Base-by-base conservation (phyloP, 2,329 filamentous ascomycete genomes). In the Xylaria sp. region DNA sequence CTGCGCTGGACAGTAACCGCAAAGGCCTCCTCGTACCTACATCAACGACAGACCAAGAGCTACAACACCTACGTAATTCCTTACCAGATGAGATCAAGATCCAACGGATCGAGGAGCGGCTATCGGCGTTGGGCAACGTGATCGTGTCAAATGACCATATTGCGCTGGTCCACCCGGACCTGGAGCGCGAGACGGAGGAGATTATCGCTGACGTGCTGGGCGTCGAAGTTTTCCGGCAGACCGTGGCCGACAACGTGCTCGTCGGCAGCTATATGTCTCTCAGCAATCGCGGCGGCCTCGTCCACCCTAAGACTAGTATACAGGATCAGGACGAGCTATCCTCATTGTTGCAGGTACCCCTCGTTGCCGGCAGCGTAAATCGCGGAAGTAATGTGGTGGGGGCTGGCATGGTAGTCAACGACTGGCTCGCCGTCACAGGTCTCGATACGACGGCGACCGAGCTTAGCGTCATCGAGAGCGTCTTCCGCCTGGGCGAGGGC, bases 281-380 rank as follows among this genome's bases (percentile, higher is more conserved):
- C 70, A 95, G 92, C 76, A 99, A 99, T 85, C 93, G 95, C 82
- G 96, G 96, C 73, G 96, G 96, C 12, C 92, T 99, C 75, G 96
- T 99, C 57, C 96, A 99, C 81, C 95, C 96, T 75, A 98, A 98
- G 86, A 98, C 96, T 48, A 92, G 89, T 73, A 96, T 98, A 78
- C 93, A 97, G 82, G 96, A 99, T 81, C 96, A 99, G 86, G 96
- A 99, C 80, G 96, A 99, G 85, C 88, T 99, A 72, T 94, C 92
- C 71, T 94, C 91, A 78, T 84, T 99, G 82, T 87, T 99, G 71
- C 95, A 98, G 83, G 95, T 99, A 45, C 96, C 96, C 14, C 90
- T 99, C 5, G 96, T 99, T 0, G 96, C 96, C 3, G 96, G 96
- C 50, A 93, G 89, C 78, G 92, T 99, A 71, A 99, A 99, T 84